phyloP scores from a whole-genome alignment of 805 yeast genomes.

The Monosporozyma siamensis region DNA sequence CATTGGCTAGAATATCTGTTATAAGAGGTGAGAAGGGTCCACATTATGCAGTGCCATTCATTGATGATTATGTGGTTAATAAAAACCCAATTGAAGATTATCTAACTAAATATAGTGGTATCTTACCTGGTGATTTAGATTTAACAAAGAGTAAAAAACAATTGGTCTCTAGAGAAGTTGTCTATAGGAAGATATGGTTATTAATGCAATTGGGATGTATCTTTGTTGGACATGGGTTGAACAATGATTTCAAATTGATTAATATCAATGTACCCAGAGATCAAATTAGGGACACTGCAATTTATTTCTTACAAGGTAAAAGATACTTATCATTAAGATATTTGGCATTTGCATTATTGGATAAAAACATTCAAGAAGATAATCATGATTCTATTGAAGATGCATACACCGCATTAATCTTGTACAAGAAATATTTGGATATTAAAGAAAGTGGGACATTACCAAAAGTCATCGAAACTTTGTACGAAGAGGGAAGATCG shows the following conservation, averaged over 20 bases:
- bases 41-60: conserved; percentile 64
- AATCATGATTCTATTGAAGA: conserved; percentile 98
- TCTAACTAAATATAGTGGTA: conserved; percentile 87
- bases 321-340: conserved; percentile 78
- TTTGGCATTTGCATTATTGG: conserved; percentile 69
- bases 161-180: conserved; percentile 70
- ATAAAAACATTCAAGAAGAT: conserved; percentile 74
- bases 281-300: conserved; percentile 86
- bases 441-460: conserved; percentile 50
- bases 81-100: conserved; percentile 69
- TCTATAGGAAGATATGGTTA: conserved; percentile 85
- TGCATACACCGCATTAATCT: conserved; percentile 72
- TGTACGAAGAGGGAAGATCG: conserved; percentile 58
- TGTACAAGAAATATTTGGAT: conserved; percentile 65
- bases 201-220: conserved; percentile 79
- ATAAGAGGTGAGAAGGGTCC: conserved; percentile 62
- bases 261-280: conserved; percentile 76
- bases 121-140: conserved; percentile 82
- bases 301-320: conserved; percentile 67
- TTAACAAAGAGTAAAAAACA: conserved; percentile 54
- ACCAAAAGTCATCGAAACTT: conserved; percentile 49
- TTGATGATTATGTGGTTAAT: conserved; percentile 85
- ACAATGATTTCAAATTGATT: conserved; percentile 86
- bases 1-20: conserved; percentile 85
- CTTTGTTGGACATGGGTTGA: conserved; percentile 90